Evolutionary conservation across 495 filamentous ascomycete genomes (phyloP), one percentile per base, ranked within the genome.

Genomic region (Trichoderma reesei): DNA sequence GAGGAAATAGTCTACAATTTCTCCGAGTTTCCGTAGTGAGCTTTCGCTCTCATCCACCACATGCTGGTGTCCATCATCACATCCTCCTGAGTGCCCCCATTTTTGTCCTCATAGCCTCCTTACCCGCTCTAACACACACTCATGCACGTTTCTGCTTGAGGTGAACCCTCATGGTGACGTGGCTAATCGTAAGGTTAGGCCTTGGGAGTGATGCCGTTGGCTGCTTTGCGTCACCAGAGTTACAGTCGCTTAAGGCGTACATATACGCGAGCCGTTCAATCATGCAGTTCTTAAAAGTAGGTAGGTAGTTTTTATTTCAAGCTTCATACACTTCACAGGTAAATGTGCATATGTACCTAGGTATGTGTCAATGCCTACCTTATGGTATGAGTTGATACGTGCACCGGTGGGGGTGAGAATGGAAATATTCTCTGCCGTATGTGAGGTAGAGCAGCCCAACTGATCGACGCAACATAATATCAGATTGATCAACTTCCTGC

Each of bases 171-270:
- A 5, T 31, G 26, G 51, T 56, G 51, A 56, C 51, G 51, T 56
- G 51, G 51, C 51, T 34, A 9, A 48, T 8, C 44, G 51, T 16
- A 56, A 26, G 51, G 14, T 56, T 26, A 8, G 26, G 9, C 20
- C 9, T n/a, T 4, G 31, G 6, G 18, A 56, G 16, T 31, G 11
- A 34, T 13, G 26, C 13, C 20, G 46, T 18, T 18, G 46, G 46
- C 9, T 11, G 46, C 16, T 16, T 7, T 56, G 11, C 51, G 51
- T 56, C 51, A 56, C 20, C 16, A 34, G 51, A 56, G 51, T 56
- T 11, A 26, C 51, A 56, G 51, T 56, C 51, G 51, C 51, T 56
- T 56, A 56, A 56, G 20, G 31, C 51, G 26, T 56, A 33, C 51
- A 56, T 46, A 46, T 8, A 48, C 20, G 44, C 26, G 44, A 9